These are phyloP conservation scores for Calonectria henricotiae DNA, from an alignment of 2,329 filamentous ascomycete species.

Conservation along the genomic window DNA sequence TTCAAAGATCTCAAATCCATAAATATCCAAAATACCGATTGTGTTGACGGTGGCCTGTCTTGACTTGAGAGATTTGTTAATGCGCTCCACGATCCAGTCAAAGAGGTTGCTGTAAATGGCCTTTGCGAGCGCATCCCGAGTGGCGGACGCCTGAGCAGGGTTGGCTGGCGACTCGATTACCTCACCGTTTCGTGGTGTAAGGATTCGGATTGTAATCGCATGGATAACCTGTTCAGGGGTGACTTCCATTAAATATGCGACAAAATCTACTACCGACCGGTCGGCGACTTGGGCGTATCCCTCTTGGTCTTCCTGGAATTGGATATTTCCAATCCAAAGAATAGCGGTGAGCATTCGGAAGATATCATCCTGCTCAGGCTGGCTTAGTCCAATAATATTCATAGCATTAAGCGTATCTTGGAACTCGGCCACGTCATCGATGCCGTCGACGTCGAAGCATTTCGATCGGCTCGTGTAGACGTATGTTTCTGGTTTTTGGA, in stretches of 20 bases:
- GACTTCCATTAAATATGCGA: constrained; percentile 94
- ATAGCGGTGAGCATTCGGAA: constrained; percentile 95
- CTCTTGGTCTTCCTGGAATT: constrained; percentile 90
- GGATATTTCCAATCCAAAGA: constrained; percentile 95
- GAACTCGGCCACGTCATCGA: constrained; percentile 92
- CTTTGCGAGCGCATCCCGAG: constrained; percentile 92
- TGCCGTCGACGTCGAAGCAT: constrained; percentile 94
- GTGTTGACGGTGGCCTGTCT: constrained; percentile 83
- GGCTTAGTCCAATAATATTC: constrained; percentile 90
- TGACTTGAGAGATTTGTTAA: constrained; percentile 90
- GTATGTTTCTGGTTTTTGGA: constrained; percentile 94
- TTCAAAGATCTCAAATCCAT: constrained; percentile 99
- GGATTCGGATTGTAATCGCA: constrained; percentile 89
- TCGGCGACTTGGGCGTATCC: constrained; percentile 91
- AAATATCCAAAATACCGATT: constrained; percentile 98
- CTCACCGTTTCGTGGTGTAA: constrained; percentile 79
- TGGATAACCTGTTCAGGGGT: constrained; percentile 85
- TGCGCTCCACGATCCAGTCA: constrained; percentile 96
- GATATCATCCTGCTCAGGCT: constrained; percentile 94
- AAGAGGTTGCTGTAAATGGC: constrained; percentile 98
- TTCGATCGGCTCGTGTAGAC: constrained; percentile 94
- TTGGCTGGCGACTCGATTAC: constrained; percentile 86
- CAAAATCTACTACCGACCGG: constrained; percentile 92
- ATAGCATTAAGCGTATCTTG: constrained; percentile 94
- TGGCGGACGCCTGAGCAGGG: constrained; percentile 86